Evolutionary conservation across 768 basidiomycete species (phyloP).

Genomic region (Royoungia palumana): DNA sequence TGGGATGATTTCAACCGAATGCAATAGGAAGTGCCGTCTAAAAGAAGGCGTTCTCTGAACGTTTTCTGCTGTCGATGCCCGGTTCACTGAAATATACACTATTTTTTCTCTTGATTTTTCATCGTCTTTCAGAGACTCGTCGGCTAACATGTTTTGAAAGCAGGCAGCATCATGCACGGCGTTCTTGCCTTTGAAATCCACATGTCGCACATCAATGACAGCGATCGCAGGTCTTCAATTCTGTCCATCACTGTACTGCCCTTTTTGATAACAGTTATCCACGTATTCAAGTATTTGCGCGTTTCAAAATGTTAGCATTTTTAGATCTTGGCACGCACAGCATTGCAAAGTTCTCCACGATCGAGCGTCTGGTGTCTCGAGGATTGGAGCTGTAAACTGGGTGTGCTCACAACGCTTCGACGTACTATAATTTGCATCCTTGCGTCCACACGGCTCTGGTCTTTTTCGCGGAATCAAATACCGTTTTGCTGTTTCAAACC

Average conservation of each 20-base stretch:
- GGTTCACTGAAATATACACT: constrained; percentile 32
- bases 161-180: neutral
- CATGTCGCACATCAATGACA: neutral
- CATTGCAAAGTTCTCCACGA: too few species aligned
- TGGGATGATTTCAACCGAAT: constrained; percentile 33
- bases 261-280: constrained; percentile 16
- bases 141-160: neutral
- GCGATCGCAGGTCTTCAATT: neutral
- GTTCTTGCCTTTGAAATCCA: too few species aligned
- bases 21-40: constrained; percentile 38
- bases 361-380: too few species aligned
- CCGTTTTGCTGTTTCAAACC: too few species aligned
- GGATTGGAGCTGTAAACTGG: too few species aligned
- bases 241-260: neutral
- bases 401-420: too few species aligned
- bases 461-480: too few species aligned
- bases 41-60: constrained; percentile 22
- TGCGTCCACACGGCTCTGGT: too few species aligned
- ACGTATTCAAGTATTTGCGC: constrained; percentile 1
- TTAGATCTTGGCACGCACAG: too few species aligned
- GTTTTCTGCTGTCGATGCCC: constrained; percentile 32
- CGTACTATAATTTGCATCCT: too few species aligned
- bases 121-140: neutral
- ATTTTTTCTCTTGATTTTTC: neutral
- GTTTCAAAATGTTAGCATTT: constrained; percentile 20